These are phyloP conservation scores for Paxillus rubicundulus DNA, from an alignment of 768 basidiomycete species.

Conservation along the genomic window DNA sequence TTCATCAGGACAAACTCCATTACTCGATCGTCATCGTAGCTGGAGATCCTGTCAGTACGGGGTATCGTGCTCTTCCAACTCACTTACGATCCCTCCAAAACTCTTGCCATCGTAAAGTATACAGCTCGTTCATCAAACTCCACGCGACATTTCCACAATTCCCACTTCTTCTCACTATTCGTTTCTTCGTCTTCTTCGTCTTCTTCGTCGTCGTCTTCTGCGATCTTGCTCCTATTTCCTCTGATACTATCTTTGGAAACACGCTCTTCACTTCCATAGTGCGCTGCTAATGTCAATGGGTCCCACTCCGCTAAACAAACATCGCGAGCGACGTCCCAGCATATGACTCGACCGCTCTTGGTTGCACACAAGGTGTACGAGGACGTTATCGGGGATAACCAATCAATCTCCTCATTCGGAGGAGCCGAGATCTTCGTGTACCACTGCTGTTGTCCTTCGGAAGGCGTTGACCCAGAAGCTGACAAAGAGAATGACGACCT, in stretches of 20 bases:
- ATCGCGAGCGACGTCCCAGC: conserved; percentile 70
- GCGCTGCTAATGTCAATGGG: conserved; percentile 34
- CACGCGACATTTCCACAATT: conserved; percentile 76
- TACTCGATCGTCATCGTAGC: conserved; percentile 57
- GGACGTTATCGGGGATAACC: conserved; percentile 74
- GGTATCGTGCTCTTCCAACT: neutral
- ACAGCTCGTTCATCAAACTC: conserved; percentile 71
- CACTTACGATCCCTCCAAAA: conserved; percentile 49
- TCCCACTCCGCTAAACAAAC: conserved; percentile 67
- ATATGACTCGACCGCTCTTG: conserved; percentile 71
- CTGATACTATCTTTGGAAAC: conserved; percentile 7
- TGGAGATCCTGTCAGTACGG: conserved; percentile 20
- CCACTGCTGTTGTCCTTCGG: conserved; percentile 39
- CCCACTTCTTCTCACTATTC: conserved; percentile 47
- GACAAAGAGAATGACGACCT: conserved; percentile 28
- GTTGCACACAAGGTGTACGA: conserved; percentile 77
- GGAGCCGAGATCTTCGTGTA: conserved; percentile 69
- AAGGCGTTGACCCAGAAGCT: conserved; percentile 27
- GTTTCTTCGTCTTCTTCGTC: conserved; percentile 3
- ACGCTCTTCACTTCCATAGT: conserved; percentile 1
- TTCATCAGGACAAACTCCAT: conserved; percentile 76
- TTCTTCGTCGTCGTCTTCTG: conserved; percentile 12
- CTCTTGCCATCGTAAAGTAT: conserved; percentile 74
- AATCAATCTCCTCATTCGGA: conserved; percentile 68
- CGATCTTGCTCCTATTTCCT: conserved; percentile 7